Evolutionary conservation across 1,284 basidiomycete species (phyloP).

Genomic region (Malassezia equina): DNA sequence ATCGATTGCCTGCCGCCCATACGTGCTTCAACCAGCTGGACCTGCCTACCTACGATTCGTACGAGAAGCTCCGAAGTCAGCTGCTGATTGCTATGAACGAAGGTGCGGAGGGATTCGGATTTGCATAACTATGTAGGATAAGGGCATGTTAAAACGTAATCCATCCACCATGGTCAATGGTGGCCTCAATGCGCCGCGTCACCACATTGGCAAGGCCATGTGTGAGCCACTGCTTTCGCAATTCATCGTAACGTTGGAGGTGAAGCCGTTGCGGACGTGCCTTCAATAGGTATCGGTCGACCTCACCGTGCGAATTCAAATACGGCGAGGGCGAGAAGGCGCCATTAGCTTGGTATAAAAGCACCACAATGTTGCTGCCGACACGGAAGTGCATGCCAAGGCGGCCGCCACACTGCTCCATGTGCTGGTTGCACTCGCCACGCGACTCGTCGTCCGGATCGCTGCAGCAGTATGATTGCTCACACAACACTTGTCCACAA

Average conservation of each 20-base stretch:
- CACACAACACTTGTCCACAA: slow-evolving; percentile 78
- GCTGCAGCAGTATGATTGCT: slow-evolving; percentile 84
- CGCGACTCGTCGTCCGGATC: slow-evolving; percentile 56
- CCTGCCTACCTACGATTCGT: slow-evolving; percentile 46
- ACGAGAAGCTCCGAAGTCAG: slow-evolving; percentile 30
- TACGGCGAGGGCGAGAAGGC: slow-evolving; percentile 82
- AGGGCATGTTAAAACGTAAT: slow-evolving; percentile 58
- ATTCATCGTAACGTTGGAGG: slow-evolving; percentile 76
- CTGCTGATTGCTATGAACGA: slow-evolving; percentile 44
- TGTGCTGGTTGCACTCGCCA: slow-evolving; percentile 87
- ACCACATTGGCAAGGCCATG: slow-evolving; percentile 84
- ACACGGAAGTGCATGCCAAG: slow-evolving; percentile 83
- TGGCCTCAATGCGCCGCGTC: slow-evolving; percentile 68
- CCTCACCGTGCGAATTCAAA: slow-evolving; percentile 85
- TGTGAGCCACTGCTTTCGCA: slow-evolving; percentile 76
- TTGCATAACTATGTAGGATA: slow-evolving; percentile 23
- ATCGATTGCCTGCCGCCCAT: slow-evolving; percentile 77
- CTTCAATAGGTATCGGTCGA: slow-evolving; percentile 79
- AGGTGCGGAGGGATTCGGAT: slow-evolving; percentile 47
- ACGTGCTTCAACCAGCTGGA: slow-evolving; percentile 58
- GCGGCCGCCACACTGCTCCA: slow-evolving; percentile 81
- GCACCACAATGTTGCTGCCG: slow-evolving; percentile 83
- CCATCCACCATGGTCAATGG: slow-evolving; percentile 82
- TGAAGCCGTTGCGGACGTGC: slow-evolving; percentile 82
- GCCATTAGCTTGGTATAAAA: slow-evolving; percentile 78